Evolutionary conservation across 2,329 filamentous ascomycete species (phyloP), one percentile per base, ranked within the genome.

Genomic region (Neocatenulostroma microsporum): DNA sequence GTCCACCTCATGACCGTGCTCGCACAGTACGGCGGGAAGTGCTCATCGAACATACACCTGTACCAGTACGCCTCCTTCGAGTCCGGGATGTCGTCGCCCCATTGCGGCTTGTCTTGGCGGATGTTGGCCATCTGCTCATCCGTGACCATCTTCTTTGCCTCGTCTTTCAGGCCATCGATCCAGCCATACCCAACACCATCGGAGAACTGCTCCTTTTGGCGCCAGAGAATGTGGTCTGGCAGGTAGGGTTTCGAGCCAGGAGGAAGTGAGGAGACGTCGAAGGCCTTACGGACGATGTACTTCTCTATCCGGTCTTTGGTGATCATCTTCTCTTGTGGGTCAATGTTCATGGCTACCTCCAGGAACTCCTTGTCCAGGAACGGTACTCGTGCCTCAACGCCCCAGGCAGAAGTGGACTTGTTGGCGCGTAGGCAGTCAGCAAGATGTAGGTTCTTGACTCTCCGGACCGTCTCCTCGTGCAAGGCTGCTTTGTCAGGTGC

Each of bases 51-150:
- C 89, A 98, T 96, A 62, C 70, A 74, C 55, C 91, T 82, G 70
- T 98, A 98, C 91, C 91, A 98, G 74, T 94, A 93, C 67, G 87
- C 91, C 69, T 98, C 91, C 76, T 98, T 98, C 57, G 82, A 88
- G 58, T 95, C 88, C 8, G 91, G 93, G 45, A 94, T 77, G 58
- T 98, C 93, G 55, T 69, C 67, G 34, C 87, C 89, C 93, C 93
- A 98, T 64, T 95, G 86, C 10, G 85, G 77, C 74, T 94, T 95
- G 47, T 91, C 89, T 76, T 93, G 89, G 74, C 88, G 87, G 14
- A 58, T 56, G 33, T 41, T 53, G 20, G 43, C 54, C 83, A 96
- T 86, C 80, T 93, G 88, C 72, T 96, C 89, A 58, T 98, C 89
- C 13, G 84, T 94, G 38, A 98, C 82, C 39, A 91, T 78, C 47